These are phyloP conservation scores for Pythium brachiatum DNA, from an alignment of 352 stramenopile genomes.

Conservation along the genomic window DNA sequence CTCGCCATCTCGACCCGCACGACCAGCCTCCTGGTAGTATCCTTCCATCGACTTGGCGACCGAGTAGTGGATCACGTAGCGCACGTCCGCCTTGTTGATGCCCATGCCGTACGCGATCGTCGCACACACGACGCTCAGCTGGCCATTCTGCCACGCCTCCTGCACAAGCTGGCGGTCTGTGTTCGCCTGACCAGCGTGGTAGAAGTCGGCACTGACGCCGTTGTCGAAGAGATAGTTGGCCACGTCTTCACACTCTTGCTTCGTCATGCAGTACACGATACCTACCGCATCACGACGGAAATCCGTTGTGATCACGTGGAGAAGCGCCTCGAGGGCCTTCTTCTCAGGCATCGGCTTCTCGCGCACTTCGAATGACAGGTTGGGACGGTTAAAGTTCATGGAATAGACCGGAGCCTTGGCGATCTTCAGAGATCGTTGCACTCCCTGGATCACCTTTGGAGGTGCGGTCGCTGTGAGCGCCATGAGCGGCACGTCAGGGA, in stretches of 20 bases:
- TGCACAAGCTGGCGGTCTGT: slow-evolving; percentile 79
- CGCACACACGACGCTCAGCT: slow-evolving; percentile 91
- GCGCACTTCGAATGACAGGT: slow-evolving; percentile 90
- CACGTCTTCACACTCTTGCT: slow-evolving; percentile 92
- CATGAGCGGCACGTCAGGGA: slow-evolving; percentile 91
- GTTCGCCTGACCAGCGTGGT: slow-evolving; percentile 89
- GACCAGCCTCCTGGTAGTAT: slow-evolving; percentile 98
- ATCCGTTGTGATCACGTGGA: slow-evolving; percentile 47
- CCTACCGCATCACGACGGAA: slow-evolving; percentile 55
- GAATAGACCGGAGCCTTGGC: slow-evolving; percentile 83
- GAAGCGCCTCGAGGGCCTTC: slow-evolving; percentile 55
- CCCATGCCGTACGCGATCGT: slow-evolving; percentile 96
- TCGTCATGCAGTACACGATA: slow-evolving; percentile 95
- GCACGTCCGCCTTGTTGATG: slow-evolving; percentile 95
- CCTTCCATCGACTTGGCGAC: slow-evolving; percentile 93
- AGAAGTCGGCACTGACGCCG: slow-evolving; percentile 88
- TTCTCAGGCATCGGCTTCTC: slow-evolving; percentile 52
- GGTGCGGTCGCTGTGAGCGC: slow-evolving; percentile 91
- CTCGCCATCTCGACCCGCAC: slow-evolving; percentile 94
- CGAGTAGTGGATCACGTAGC: slow-evolving; percentile 92
- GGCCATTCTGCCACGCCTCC: slow-evolving; percentile 67
- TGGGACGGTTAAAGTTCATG: slow-evolving; percentile 91
- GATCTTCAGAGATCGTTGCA: slow-evolving; percentile 78
- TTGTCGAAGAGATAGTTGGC: slow-evolving; percentile 85
- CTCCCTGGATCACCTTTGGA: slow-evolving; percentile 78